phyloP scores from a whole-genome alignment of 2,329 filamentous ascomycete genomes.

The Aspergillus sp. region DNA sequence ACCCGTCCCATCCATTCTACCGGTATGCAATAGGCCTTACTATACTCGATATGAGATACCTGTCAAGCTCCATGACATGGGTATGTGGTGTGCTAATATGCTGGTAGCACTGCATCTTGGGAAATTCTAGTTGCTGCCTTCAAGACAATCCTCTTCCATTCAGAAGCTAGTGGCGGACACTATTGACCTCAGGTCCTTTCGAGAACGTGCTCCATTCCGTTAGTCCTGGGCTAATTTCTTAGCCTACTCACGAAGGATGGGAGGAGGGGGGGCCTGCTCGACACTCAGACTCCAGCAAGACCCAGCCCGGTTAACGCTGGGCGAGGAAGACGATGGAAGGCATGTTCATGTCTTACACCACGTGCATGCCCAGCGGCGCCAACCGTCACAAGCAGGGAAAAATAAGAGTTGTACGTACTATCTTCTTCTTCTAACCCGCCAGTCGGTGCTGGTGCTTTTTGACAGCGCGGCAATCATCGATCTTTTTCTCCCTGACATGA shows the following conservation, averaged over 20 bases:
- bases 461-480: background rate
- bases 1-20: background rate
- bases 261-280: background rate
- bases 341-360: constrained; percentile 3
- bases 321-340: background rate
- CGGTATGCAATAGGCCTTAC: background rate
- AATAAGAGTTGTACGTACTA: background rate
- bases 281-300: background rate
- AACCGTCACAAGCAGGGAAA: background rate
- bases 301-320: background rate
- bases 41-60: background rate
- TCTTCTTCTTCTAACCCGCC: background rate
- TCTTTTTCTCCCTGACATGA: constrained; percentile 11
- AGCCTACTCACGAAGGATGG: background rate
- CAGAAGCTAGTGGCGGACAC: constrained; percentile 4
- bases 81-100: background rate
- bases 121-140: background rate
- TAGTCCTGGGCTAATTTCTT: constrained; percentile 3
- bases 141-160: background rate
- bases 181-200: constrained; percentile 1
- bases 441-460: background rate
- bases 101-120: background rate
- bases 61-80: background rate
- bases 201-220: constrained; percentile 4
- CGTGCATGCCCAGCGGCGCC: background rate